Base-by-base conservation (phyloP, 2,329 filamentous ascomycete genomes). In the Kalaharituber pfeilii region DNA sequence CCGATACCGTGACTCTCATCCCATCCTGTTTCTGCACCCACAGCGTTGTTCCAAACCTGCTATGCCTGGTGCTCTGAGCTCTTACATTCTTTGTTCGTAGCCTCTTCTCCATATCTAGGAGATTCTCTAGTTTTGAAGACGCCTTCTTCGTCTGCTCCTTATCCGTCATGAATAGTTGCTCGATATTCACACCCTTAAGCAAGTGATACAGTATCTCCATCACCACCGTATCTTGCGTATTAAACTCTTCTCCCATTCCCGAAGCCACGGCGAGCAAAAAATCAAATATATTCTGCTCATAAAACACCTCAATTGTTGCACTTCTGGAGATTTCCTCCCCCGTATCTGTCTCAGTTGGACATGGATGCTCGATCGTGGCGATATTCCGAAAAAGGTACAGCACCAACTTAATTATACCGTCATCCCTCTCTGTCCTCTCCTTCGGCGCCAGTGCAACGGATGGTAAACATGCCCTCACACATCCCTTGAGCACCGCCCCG, bases 41-140 rank as follows among this genome's bases (percentile, higher is more conserved):
- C 29, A 95, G 80, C 85, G 96, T 96, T 9, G 88, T 94, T 2
- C 91, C 91, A 64, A 96, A 98, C 29, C 91, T 79, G 62, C 88
- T 94, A 68, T 98, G 91, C 49, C 91, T 75, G 2, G 86, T 88
- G 0, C 88, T 85, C 2, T 84, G 84, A 65, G 81, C 81, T 62
- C 80, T 82, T 53, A 82, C 82, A 63, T 87, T 82, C 50, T 82
- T 77, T 62, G 82, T 79, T 53, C 86, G 74, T 79, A 94, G 84
- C n/a, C 81, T 78, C 1, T 81, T 80, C 68, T 98, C 91, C 64
- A 91, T 86, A 53, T 77, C 78, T 67, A 95, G 78, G 64, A 94
- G 69, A 15, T 73, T 73, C 22, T 80, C 77, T 8, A 96, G 74
- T 65, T 94, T 86, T 56, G 83, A 74, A 0, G 79, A 79, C 57